phyloP scores from a whole-genome alignment of 805 yeast genomes.

The Myxozyma geophila region DNA sequence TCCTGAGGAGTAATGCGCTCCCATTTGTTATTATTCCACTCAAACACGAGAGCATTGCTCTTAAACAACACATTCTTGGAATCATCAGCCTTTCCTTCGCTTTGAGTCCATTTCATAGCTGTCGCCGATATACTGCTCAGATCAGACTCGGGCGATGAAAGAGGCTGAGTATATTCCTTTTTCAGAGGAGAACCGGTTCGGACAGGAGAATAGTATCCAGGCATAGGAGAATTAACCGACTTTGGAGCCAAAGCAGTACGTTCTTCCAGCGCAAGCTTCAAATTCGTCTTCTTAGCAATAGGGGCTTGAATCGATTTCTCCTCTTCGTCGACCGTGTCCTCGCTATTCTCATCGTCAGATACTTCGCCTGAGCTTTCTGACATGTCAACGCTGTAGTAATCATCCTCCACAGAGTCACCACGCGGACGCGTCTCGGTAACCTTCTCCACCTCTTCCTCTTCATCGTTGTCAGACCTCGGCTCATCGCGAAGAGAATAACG shows the following conservation, averaged over 20 bases:
- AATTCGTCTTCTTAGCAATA: background rate
- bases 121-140: background rate
- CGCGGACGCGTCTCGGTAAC: slow-evolving; percentile 2
- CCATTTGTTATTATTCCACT: slow-evolving; percentile 37
- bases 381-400: slow-evolving; percentile 10
- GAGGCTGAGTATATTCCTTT: slow-evolving; percentile 11
- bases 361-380: slow-evolving; percentile 2
- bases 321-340: background rate
- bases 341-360: slow-evolving; percentile 9
- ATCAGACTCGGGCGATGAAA: slow-evolving; percentile 3
- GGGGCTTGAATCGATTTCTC: background rate
- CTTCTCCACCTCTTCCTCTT: slow-evolving; percentile 6
- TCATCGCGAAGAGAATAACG: slow-evolving; percentile 10
- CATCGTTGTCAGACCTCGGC: slow-evolving; percentile 21
- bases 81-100: background rate
- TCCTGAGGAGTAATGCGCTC: slow-evolving; percentile 27
- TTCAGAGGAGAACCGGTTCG: slow-evolving; percentile 20
- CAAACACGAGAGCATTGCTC: slow-evolving; percentile 35
- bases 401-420: slow-evolving; percentile 5
- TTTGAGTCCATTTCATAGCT: background rate
- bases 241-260: slow-evolving; percentile 11
- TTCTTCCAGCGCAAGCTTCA: background rate
- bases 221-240: slow-evolving; percentile 2
- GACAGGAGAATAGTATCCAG: background rate
- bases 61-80: slow-evolving; percentile 23